Conservation (phyloP, 305 asterid species). For the Ruellia speciosa region DNA sequence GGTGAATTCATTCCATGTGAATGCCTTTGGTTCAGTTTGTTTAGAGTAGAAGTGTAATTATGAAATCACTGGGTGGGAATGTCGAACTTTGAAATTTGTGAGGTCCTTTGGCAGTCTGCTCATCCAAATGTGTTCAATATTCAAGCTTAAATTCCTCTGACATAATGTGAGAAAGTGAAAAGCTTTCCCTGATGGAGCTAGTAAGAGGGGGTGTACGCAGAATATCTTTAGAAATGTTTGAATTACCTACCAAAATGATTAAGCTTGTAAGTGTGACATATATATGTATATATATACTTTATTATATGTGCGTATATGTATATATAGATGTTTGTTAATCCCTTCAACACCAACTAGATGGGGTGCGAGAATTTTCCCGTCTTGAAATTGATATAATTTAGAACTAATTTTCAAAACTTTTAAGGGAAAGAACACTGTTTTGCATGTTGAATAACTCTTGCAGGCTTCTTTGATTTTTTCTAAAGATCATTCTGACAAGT, state of each 20-base stretch:
- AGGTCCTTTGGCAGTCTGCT: not conserved
- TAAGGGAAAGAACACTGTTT: not conserved
- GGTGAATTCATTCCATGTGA: too few relatives aligned
- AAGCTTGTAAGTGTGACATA: too few relatives aligned
- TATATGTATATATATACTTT: too few relatives aligned
- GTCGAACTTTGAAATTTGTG: not conserved
- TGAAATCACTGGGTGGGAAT: too few relatives aligned
- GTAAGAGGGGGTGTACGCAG: not conserved
- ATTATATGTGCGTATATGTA: too few relatives aligned
- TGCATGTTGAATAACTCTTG: not conserved
- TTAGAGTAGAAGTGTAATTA: not conserved
- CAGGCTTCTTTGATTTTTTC: not conserved
- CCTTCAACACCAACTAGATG: too few relatives aligned
- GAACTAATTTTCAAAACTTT: too few relatives aligned
- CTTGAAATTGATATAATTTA: not conserved
- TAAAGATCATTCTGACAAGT: constrained; percentile 5
- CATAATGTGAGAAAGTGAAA: not conserved
- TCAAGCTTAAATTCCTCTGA: not conserved
- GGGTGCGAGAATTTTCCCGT: not conserved
- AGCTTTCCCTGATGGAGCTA: not conserved
- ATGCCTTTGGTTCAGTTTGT: not conserved
- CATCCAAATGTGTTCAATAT: not conserved
- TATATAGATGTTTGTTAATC: too few relatives aligned
- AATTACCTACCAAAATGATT: too few relatives aligned
- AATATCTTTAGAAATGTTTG: not conserved